phyloP scores from a whole-genome alignment of 306 rosid genomes.

The Bauhinia variegata region DNA sequence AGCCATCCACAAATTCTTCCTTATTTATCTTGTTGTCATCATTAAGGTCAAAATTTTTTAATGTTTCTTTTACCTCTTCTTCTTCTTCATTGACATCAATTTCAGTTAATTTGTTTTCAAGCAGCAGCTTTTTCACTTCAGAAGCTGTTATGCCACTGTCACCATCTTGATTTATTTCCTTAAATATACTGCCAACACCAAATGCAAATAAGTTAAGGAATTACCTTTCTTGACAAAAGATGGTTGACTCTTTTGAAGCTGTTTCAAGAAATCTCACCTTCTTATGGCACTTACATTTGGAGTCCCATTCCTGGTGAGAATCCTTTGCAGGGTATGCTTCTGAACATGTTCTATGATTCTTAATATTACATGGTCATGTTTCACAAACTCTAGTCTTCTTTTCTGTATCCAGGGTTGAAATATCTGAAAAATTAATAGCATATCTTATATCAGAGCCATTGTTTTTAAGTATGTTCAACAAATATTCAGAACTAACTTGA shows the following conservation, averaged over 20 bases:
- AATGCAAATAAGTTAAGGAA: background rate
- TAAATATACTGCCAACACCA: conserved; percentile 47
- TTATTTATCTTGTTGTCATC: conserved; percentile 52
- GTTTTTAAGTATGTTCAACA: no score
- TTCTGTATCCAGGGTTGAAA: conserved; percentile 47
- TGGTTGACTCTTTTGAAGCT: background rate
- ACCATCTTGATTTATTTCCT: conserved; percentile 53
- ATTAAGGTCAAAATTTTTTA: conserved; percentile 53
- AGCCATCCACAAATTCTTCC: conserved; percentile 62
- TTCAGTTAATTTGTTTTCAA: conserved; percentile 37
- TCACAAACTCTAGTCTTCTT: conserved; percentile 45
- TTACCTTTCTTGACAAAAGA: background rate
- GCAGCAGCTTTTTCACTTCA: conserved; percentile 47
- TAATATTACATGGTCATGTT: conserved; percentile 31
- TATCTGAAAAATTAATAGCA: conserved; percentile 30
- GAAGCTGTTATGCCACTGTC: conserved; percentile 40
- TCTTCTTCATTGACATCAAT: conserved; percentile 37
- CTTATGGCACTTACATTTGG: conserved; percentile 40
- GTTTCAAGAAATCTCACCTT: conserved; percentile 31
- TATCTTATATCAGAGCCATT: no score
- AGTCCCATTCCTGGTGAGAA: conserved; percentile 37
- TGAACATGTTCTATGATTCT: conserved; percentile 36
- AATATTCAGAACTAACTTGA: no score
- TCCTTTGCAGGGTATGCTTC: conserved; percentile 37
- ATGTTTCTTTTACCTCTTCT: conserved; percentile 46